phyloP scores from a whole-genome alignment of 1,139 yeast genomes.

The Suhomyces kunorum region DNA sequence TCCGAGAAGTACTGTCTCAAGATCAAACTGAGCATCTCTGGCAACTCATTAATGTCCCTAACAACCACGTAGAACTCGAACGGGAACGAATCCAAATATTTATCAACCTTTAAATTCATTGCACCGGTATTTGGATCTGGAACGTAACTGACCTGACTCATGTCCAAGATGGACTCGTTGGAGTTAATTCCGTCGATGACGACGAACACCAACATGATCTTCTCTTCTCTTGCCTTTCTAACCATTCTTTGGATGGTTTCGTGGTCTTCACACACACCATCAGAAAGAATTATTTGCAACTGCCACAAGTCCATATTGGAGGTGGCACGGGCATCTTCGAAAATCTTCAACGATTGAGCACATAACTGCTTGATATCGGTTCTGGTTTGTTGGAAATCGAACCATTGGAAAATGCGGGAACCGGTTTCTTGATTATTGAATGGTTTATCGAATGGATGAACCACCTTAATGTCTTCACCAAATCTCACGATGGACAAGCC shows the following conservation, averaged over 20 bases:
- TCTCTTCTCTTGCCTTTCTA: slow-evolving; percentile 87
- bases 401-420: slow-evolving; percentile 80
- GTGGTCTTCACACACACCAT: slow-evolving; percentile 97
- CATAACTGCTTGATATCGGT: slow-evolving; percentile 83
- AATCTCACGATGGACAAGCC: slow-evolving; percentile 88
- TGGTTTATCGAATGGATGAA: slow-evolving; percentile 87
- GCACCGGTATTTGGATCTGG: slow-evolving; percentile 69
- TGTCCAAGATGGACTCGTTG: slow-evolving; percentile 85
- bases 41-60: slow-evolving; percentile 82
- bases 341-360: slow-evolving; percentile 68
- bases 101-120: slow-evolving; percentile 72
- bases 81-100: slow-evolving; percentile 91
- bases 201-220: slow-evolving; percentile 93
- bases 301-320: slow-evolving; percentile 81
- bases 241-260: slow-evolving; percentile 78
- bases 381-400: slow-evolving; percentile 83
- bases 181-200: slow-evolving; percentile 87
- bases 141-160: slow-evolving; percentile 85
- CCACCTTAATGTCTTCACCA: slow-evolving; percentile 81
- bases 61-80: slow-evolving; percentile 96
- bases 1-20: slow-evolving; percentile 91
- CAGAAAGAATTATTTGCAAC: slow-evolving; percentile 86
- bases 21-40: slow-evolving; percentile 86
- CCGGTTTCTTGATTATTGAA: slow-evolving; percentile 80
- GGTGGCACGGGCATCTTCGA: slow-evolving; percentile 64